Evolutionary conservation across 140 eudicot species (phyloP).

Genomic region (Senecio squalidus): DNA sequence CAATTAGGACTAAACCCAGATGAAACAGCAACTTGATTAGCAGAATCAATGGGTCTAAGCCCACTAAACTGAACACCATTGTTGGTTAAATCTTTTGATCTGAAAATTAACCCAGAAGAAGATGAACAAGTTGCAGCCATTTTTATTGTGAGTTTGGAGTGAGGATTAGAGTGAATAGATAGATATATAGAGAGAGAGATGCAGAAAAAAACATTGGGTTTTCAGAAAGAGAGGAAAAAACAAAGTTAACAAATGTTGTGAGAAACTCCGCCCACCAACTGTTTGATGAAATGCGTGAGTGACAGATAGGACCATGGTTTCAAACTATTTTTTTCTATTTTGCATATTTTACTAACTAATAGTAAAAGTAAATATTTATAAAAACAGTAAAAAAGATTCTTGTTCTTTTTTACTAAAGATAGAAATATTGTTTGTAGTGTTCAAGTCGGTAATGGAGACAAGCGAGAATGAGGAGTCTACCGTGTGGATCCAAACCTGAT

Average conservation of each 20-base stretch:
- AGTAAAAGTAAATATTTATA: no score
- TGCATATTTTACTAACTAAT: no score
- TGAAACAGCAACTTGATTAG: constrained; percentile 13
- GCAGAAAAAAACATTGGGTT: constrained; percentile 17
- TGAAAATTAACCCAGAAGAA: constrained; percentile 44
- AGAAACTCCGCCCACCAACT: constrained; percentile 30
- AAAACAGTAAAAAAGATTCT: no score
- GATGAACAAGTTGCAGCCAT: constrained; percentile 37
- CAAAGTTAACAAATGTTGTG: constrained; percentile 5
- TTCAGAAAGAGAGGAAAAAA: constrained; percentile 19
- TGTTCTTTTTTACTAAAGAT: no score
- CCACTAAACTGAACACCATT: constrained; percentile 45
- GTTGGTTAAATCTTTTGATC: constrained; percentile 28
- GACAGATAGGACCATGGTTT: constrained; percentile 17
- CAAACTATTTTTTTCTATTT: no score
- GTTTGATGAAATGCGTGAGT: constrained; percentile 13
- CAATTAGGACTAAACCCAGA: constrained; percentile 25
- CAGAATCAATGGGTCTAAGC: constrained; percentile 34
- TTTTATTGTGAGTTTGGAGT: no score
- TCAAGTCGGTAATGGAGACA: no score
- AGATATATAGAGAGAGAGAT: constrained; percentile 6
- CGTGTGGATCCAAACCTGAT: no score
- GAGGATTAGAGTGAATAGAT: constrained; percentile 15
- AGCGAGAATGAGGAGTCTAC: no score
- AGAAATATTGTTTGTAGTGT: no score